Conservation (phyloP, 306 rosid genomes). For the Begonia masoniana region DNA sequence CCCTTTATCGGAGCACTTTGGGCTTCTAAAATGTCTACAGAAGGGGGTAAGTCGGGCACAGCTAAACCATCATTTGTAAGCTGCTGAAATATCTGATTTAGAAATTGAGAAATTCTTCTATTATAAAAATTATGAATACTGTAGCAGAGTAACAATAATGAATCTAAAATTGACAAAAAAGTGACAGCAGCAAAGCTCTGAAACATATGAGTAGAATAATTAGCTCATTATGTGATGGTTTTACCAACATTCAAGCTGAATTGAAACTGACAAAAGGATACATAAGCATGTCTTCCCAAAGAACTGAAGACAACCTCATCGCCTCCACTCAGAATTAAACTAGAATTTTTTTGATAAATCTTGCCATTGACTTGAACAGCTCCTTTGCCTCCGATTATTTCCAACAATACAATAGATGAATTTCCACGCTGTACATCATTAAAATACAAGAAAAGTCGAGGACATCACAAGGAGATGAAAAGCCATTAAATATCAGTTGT, state of each 20-base stretch:
- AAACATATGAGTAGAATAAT: no score
- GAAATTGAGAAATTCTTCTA: slow-evolving; percentile 28
- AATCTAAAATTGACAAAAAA: no score
- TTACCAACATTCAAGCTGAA: slow-evolving; percentile 6
- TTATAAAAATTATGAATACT: neutral
- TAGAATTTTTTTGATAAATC: slow-evolving; percentile 30
- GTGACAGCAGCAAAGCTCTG: no score
- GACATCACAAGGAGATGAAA: neutral
- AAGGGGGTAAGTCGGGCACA: slow-evolving; percentile 34
- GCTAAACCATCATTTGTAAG: slow-evolving; percentile 37
- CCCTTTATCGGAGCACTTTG: slow-evolving; percentile 63
- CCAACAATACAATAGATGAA: slow-evolving; percentile 58
- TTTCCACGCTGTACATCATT: slow-evolving; percentile 44
- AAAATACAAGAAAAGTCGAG: slow-evolving; percentile 19
- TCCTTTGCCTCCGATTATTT: slow-evolving; percentile 64
- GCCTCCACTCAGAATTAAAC: slow-evolving; percentile 55
- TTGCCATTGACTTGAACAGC: slow-evolving; percentile 65
- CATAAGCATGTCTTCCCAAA: slow-evolving; percentile 73
- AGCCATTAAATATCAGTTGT: neutral
- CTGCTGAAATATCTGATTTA: slow-evolving; percentile 69
- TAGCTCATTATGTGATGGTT: no score
- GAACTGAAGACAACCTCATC: slow-evolving; percentile 76
- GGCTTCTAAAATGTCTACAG: slow-evolving; percentile 74
- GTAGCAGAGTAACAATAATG: neutral
- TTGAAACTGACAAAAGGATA: slow-evolving; percentile 47